These are phyloP conservation scores for Sphenostylis stenocarpa DNA, from an alignment of 306 rosid genomes.

Conservation along the genomic window DNA sequence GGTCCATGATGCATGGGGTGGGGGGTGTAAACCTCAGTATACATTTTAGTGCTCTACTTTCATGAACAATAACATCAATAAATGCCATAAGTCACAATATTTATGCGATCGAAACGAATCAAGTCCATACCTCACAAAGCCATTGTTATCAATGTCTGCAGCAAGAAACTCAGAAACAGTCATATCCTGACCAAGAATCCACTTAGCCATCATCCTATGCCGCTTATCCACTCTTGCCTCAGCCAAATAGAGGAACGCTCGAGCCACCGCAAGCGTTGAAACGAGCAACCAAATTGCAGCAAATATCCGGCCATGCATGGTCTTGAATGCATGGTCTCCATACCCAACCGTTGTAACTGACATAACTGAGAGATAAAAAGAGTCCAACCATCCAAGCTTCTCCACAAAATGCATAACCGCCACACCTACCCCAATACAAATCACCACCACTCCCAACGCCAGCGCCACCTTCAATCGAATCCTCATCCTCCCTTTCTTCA, in stretches of 20 bases:
- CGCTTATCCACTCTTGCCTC: conserved; percentile 98
- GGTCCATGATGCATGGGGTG: not conserved
- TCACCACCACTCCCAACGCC: conserved; percentile 88
- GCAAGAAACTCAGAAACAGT: conserved; percentile 91
- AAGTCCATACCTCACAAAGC: conserved; percentile 80
- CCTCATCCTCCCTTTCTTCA: conserved; percentile 98
- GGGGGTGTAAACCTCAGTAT: not conserved
- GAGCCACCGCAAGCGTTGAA: conserved; percentile 89
- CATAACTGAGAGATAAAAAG: conserved; percentile 96
- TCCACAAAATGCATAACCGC: conserved; percentile 85
- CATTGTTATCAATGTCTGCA: conserved; percentile 92
- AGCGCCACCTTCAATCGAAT: conserved; percentile 93
- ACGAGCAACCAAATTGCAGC: conserved; percentile 96
- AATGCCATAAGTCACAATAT: not conserved
- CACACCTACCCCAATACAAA: conserved; percentile 85
- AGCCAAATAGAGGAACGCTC: conserved; percentile 88
- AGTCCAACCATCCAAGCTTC: conserved; percentile 83
- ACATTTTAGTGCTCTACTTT: not conserved
- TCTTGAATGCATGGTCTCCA: conserved; percentile 79
- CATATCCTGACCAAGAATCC: conserved; percentile 98
- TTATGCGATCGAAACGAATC: not conserved
- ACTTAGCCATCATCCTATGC: conserved; percentile 91
- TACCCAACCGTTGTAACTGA: conserved; percentile 96
- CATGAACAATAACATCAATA: not conserved
- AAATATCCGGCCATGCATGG: conserved; percentile 76